phyloP scores from a whole-genome alignment of 2,329 filamentous ascomycete genomes.

The Venturia pyrina region DNA sequence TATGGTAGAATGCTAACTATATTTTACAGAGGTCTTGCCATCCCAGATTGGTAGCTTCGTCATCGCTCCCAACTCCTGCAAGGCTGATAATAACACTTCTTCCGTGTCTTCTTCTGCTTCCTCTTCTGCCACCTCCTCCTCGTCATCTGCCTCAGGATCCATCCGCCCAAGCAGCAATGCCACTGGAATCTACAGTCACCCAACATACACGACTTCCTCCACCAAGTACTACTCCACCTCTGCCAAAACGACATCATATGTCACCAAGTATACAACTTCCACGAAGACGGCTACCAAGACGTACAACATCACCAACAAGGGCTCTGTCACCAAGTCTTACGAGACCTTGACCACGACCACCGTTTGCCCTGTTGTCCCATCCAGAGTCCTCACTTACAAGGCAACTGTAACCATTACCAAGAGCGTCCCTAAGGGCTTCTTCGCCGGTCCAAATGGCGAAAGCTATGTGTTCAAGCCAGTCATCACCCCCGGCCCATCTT shows the following conservation, averaged over 20 bases:
- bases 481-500: background rate
- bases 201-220: background rate
- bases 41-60: background rate
- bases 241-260: background rate
- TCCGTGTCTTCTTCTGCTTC: background rate
- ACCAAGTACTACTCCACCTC: background rate
- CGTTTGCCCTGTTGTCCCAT: background rate
- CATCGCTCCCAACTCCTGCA: background rate
- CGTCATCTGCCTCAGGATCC: background rate
- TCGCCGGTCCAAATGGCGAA: background rate
- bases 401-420: background rate
- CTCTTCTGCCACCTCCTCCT: background rate
- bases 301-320: background rate
- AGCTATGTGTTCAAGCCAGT: background rate
- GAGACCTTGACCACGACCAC: background rate
- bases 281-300: background rate
- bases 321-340: background rate
- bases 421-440: background rate
- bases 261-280: conserved; percentile 1
- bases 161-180: background rate
- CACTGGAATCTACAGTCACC: background rate
- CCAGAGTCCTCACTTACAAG: background rate
- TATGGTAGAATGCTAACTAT: background rate
- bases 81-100: background rate
- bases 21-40: background rate